These are phyloP conservation scores for Lanzia echinophila DNA, from an alignment of 2,329 filamentous ascomycete species.

Conservation along the genomic window DNA sequence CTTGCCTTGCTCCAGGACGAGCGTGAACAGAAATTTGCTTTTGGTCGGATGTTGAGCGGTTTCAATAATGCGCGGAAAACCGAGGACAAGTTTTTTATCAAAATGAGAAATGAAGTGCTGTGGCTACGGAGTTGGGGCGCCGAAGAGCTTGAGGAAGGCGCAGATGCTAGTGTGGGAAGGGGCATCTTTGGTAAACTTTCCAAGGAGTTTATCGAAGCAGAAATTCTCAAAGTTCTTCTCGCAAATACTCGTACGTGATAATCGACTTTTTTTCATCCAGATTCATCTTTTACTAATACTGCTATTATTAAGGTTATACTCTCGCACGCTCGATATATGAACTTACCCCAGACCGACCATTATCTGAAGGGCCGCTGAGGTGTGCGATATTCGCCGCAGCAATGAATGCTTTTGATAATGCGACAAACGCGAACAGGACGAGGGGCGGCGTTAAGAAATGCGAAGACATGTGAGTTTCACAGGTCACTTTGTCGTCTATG, in stretches of 20 bases:
- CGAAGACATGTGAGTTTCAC: conserved; percentile 57
- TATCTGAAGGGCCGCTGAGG: conserved; percentile 46
- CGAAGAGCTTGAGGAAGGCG: conserved; percentile 36
- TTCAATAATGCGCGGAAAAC: conserved; percentile 39
- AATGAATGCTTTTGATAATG: conserved; percentile 70
- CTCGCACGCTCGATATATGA: conserved; percentile 59
- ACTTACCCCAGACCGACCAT: conserved; percentile 41
- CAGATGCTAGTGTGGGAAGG: conserved; percentile 37
- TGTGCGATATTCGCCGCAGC: conserved; percentile 56
- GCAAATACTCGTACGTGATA: conserved; percentile 49
- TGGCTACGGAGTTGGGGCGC: conserved; percentile 71
- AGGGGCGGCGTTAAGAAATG: conserved; percentile 73
- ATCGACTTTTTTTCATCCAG: conserved; percentile 1
- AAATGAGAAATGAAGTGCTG: conserved; percentile 55
- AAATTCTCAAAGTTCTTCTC: conserved; percentile 63
- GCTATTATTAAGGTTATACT: conserved; percentile 43
- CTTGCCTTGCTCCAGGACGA: conserved; percentile 57
- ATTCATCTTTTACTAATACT: background rate
- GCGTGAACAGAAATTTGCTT: conserved; percentile 56
- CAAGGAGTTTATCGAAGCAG: conserved; percentile 57
- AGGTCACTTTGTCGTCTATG: background rate
- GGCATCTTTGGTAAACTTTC: conserved; percentile 50
- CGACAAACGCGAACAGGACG: conserved; percentile 71
- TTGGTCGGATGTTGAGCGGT: conserved; percentile 42
- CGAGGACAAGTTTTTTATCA: conserved; percentile 59